Conservation (phyloP, 2,329 filamentous ascomycete genomes). For the Clarireedia monteithiana region DNA sequence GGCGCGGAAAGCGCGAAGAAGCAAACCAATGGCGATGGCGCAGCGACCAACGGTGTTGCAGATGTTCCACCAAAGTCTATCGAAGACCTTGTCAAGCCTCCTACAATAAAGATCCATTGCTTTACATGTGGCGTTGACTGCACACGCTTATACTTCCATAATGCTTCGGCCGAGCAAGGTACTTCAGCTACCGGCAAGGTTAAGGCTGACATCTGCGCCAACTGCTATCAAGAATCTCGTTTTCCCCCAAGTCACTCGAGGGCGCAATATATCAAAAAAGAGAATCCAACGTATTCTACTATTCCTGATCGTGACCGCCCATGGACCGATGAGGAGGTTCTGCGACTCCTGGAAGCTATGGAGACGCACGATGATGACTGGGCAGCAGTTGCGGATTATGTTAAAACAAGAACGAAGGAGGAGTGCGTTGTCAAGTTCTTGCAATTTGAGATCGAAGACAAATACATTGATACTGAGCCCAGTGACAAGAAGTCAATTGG, state of each 20-base stretch:
- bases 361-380: conserved; percentile 95
- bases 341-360: conserved; percentile 83
- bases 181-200: conserved; percentile 38
- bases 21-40: conserved; percentile 64
- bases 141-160: conserved; percentile 62
- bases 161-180: conserved; percentile 35
- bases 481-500: conserved; percentile 41
- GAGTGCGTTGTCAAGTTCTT: conserved; percentile 97
- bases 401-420: conserved; percentile 83
- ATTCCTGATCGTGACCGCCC: conserved; percentile 76
- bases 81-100: conserved; percentile 56
- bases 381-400: conserved; percentile 86
- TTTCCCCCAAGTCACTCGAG: conserved; percentile 73
- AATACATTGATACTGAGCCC: conserved; percentile 78
- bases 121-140: conserved; percentile 91
- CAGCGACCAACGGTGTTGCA: conserved; percentile 56
- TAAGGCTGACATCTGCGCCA: conserved; percentile 85
- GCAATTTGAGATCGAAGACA: conserved; percentile 94
- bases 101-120: conserved; percentile 70
- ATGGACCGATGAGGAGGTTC: conserved; percentile 84
- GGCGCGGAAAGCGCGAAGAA: conserved; percentile 58
- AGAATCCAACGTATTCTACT: conserved; percentile 75
- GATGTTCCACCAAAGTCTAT: conserved; percentile 32
- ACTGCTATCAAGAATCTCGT: conserved; percentile 78
- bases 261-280: conserved; percentile 79